A percentile compares a stretch with the other conserved stretches of the same genome.
phyloP scores from a whole-genome alignment of 345 rosid genomes.

The Lepidium africanum region DNA sequence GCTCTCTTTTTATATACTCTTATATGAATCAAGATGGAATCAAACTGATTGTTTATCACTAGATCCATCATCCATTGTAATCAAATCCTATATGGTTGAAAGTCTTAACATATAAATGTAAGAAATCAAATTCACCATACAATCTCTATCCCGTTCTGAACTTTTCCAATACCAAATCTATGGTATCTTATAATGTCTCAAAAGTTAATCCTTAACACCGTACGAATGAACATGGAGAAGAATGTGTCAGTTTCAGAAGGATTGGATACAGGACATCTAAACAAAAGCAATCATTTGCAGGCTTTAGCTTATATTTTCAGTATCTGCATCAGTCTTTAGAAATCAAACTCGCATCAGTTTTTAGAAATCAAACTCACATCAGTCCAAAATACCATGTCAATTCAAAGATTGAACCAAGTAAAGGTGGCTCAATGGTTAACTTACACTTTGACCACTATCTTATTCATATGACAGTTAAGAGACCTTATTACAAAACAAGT shows the following conservation, averaged over 20 bases:
- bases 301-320: background rate
- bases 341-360: background rate
- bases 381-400: background rate
- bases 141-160: background rate
- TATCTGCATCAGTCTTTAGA: background rate
- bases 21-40: background rate
- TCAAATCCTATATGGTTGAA: background rate
- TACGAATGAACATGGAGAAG: background rate
- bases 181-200: background rate
- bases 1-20: background rate
- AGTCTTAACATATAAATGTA: background rate
- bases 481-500: background rate
- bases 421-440: background rate
- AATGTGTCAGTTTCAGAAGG: background rate
- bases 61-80: background rate
- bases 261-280: background rate
- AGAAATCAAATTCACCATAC: background rate
- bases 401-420: background rate
- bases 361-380: background rate
- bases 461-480: background rate
- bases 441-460: background rate
- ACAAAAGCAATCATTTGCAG: background rate
- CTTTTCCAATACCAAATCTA: background rate
- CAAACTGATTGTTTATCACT: background rate
- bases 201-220: background rate